Conservation (phyloP, 1,284 basidiomycete genomes). For the Rhodotorula sp. region DNA sequence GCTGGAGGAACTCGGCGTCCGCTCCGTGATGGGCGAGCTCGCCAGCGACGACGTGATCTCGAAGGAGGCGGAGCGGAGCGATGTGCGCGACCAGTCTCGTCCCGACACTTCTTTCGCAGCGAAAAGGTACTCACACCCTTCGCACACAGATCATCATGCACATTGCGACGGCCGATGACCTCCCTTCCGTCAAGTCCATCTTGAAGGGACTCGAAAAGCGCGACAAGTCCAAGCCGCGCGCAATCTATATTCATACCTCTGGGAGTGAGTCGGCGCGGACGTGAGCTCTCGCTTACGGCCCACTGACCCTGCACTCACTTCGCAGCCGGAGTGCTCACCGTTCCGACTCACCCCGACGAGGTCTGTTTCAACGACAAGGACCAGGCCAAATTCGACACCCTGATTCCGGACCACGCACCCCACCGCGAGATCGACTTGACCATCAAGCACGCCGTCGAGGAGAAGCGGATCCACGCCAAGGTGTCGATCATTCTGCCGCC, state of each 20-base stretch:
- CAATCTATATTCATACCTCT: conserved; percentile 37
- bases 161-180: conserved; percentile 38
- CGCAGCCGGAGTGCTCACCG: conserved; percentile 27
- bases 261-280: conserved; percentile 19
- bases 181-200: conserved; percentile 33
- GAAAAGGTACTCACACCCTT: not conserved
- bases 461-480: conserved; percentile 22
- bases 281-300: not conserved
- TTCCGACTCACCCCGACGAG: conserved; percentile 14
- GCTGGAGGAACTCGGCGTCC: conserved; percentile 25
- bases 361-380: conserved; percentile 27
- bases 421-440: conserved; percentile 36
- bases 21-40: conserved; percentile 26
- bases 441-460: conserved; percentile 34
- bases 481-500: conserved; percentile 19
- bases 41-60: conserved; percentile 23
- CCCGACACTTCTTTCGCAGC: no score
- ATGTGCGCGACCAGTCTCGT: conserved; percentile 13
- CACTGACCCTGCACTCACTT: not conserved
- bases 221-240: conserved; percentile 1
- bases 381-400: conserved; percentile 21
- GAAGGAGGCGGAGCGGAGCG: conserved; percentile 20
- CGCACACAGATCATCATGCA: conserved; percentile 29
- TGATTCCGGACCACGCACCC: conserved; percentile 23
- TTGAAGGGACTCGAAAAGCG: conserved; percentile 32